Evolutionary conservation across 345 rosid species (phyloP).

Genomic region (Luvunga scandens): DNA sequence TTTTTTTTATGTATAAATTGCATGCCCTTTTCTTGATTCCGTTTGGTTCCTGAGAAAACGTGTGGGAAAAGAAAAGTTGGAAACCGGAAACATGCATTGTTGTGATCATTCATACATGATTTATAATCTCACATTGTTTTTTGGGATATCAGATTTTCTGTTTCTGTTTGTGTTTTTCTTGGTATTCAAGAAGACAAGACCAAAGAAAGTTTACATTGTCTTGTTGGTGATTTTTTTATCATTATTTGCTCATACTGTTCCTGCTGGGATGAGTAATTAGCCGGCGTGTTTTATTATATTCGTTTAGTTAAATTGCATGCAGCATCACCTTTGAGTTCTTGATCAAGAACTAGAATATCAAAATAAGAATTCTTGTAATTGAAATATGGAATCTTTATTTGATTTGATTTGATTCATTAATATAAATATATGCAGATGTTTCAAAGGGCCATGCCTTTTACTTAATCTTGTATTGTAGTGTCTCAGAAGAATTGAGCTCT

Average conservation of each 20-base stretch:
- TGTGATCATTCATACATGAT: neutral
- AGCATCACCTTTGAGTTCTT: neutral
- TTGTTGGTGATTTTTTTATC: neutral
- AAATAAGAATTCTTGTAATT: neutral
- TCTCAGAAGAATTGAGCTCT: neutral
- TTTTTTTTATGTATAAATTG: neutral
- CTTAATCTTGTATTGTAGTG: too few relatives aligned
- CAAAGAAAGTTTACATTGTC: neutral
- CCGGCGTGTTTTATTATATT: neutral
- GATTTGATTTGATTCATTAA: neutral
- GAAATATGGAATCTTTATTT: neutral
- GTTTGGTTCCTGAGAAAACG: constrained; percentile 7
- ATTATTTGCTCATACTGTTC: neutral
- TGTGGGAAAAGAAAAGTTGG: neutral
- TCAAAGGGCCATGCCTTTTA: too few relatives aligned
- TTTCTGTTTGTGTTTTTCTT: neutral
- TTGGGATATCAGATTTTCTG: neutral
- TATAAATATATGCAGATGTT: too few relatives aligned
- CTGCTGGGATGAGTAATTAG: neutral
- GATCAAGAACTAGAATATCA: neutral
- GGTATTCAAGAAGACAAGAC: neutral
- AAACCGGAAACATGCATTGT: neutral
- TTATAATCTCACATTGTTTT: neutral
- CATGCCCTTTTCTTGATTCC: neutral
- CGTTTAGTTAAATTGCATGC: neutral